These are phyloP conservation scores for Clitoria ternatea DNA, from an alignment of 306 rosid genomes.

Conservation along the genomic window DNA sequence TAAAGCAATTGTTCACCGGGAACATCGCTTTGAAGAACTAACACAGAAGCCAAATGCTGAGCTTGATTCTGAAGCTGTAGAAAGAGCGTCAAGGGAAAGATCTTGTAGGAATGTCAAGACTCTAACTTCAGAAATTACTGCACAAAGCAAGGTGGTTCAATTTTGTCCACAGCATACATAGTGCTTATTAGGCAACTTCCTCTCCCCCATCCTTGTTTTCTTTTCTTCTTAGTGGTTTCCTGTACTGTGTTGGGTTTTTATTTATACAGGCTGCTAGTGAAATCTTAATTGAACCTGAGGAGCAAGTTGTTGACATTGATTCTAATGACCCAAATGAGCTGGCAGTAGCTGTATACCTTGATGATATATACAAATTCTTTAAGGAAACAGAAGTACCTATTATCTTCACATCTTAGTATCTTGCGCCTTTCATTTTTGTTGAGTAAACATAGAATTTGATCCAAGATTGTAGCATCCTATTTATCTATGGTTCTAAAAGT, in stretches of 20 bases:
- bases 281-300: conserved; percentile 17
- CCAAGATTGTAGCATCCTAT: no score
- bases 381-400: conserved; percentile 43
- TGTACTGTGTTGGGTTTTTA: background rate
- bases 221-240: background rate
- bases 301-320: conserved; percentile 35
- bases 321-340: conserved; percentile 36
- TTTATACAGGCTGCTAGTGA: conserved; percentile 39
- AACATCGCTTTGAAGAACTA: background rate
- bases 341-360: conserved; percentile 53
- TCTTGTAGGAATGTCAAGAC: conserved; percentile 29
- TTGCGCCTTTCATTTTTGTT: background rate
- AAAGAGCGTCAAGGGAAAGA: background rate
- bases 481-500: no score
- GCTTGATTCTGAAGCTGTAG: background rate
- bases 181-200: background rate
- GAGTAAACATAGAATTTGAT: no score
- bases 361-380: conserved; percentile 50
- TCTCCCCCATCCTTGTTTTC: background rate
- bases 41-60: background rate
- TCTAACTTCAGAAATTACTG: conserved; percentile 33
- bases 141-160: conserved; percentile 46
- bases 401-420: background rate
- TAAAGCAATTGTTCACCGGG: background rate
- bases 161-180: background rate